Conservation (phyloP, 2,329 filamentous ascomycete genomes). For the Lomentospora prolificans region DNA sequence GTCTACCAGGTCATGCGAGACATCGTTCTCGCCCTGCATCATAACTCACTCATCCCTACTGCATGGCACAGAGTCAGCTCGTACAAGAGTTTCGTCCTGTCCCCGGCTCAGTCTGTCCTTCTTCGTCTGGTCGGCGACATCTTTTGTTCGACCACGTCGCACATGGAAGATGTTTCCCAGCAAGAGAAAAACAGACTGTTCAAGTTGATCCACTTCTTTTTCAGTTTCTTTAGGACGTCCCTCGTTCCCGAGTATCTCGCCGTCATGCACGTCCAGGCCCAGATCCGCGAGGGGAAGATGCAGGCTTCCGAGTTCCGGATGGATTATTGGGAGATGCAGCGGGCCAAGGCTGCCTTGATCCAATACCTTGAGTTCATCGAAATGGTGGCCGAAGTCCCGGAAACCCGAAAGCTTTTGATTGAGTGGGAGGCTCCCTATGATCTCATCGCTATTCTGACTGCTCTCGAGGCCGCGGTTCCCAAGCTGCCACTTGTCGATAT, state of each 20-base stretch:
- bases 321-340: conserved; percentile 95
- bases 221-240: conserved; percentile 82
- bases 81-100: conserved; percentile 82
- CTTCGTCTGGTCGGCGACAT: conserved; percentile 44
- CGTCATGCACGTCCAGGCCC: conserved; percentile 86
- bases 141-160: conserved; percentile 10
- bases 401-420: conserved; percentile 75
- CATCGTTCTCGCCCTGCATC: conserved; percentile 86
- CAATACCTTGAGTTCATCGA: conserved; percentile 93
- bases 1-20: conserved; percentile 96
- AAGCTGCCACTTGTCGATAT: conserved; percentile 58
- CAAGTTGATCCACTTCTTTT: conserved; percentile 75
- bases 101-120: conserved; percentile 85
- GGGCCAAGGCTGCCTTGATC: conserved; percentile 87
- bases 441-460: conserved; percentile 75
- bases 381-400: conserved; percentile 74
- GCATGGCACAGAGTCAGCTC: conserved; percentile 87
- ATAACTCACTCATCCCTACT: conserved; percentile 81
- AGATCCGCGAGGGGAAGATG: conserved; percentile 68
- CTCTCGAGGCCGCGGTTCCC: conserved; percentile 77
- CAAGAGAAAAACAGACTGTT: conserved; percentile 47
- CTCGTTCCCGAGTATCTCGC: conserved; percentile 91
- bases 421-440: conserved; percentile 91
- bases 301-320: conserved; percentile 84
- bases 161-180: conserved; percentile 13